Evolutionary conservation across 2,329 filamentous ascomycete genomes (phyloP), one percentile per base, ranked within the genome.

Genomic region (Colletotrichum gigasporum): DNA sequence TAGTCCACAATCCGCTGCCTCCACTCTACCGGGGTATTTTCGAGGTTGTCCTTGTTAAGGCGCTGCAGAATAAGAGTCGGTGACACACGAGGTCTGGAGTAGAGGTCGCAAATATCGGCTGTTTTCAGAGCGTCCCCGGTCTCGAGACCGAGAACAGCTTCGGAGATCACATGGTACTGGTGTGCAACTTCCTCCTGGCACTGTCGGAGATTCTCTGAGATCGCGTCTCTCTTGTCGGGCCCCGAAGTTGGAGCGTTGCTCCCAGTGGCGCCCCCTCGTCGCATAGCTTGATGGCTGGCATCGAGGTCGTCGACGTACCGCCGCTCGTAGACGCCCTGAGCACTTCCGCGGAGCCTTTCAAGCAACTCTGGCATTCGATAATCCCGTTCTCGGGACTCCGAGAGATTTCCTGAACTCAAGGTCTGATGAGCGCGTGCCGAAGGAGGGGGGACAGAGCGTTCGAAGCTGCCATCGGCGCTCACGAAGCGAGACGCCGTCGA

Each of bases 1-100:
- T 82, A 85, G 0, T 69, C 55, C 1, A 79, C 61, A 2, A 86
- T 67, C 3, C 67, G 71, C 1, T 63, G 30, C 37, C 69, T 77
- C 80, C 79, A 85, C 11, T 22, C 56, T 0, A 10, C 2, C 0
- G 74, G 64, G 0, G 81, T 69, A 4, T 11, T 24, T 2, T 44
- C n/a, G 75, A 75, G 78, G 3, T 67, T 51, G 0, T 64, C 39
- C 1, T 63, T 56, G 6, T 45, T 45, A 1, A 63, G 18, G 7
- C 59, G 42, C 12, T 37, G 34, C 4, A 62, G 26, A 8, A 58
- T 24, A 5, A 32, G 24, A 3, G 16, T 2, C 11, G 52, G 39
- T 7, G 18, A 32, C 8, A 34, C 4, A 3, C 50, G 22, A 7
- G 50, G 50, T 41, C 35, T 26, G 6, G 11, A 7, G 28, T 22